Conservation (phyloP, 352 stramenopile genomes). For the Pythium rhizo-oryzae region DNA sequence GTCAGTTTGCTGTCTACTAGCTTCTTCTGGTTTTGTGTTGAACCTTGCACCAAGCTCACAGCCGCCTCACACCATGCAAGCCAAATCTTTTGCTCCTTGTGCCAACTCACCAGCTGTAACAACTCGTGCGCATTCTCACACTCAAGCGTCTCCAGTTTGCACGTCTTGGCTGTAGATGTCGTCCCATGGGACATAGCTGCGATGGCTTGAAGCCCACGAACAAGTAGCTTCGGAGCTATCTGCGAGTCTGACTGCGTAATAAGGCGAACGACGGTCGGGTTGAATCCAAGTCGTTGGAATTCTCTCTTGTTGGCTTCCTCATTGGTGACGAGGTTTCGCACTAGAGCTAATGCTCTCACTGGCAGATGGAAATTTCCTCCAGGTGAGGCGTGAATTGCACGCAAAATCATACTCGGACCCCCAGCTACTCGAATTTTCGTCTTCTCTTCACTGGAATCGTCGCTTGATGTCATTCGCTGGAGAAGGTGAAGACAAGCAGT, state of each 20-base stretch:
- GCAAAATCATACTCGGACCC: slow-evolving; percentile 48
- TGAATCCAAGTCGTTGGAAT: slow-evolving; percentile 55
- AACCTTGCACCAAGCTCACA: slow-evolving; percentile 43
- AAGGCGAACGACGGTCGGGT: slow-evolving; percentile 34
- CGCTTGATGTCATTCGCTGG: slow-evolving; percentile 45
- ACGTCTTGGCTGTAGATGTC: slow-evolving; percentile 32
- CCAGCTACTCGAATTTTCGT: slow-evolving; percentile 36
- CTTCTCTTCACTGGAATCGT: slow-evolving; percentile 36
- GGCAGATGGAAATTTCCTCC: slow-evolving; percentile 25
- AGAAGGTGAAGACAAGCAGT: slow-evolving; percentile 57
- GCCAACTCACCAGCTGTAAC: slow-evolving; percentile 29
- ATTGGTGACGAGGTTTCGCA: slow-evolving; percentile 50
- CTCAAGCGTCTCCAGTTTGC: slow-evolving; percentile 68
- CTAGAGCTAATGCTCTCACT: slow-evolving; percentile 41
- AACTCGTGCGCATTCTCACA: slow-evolving; percentile 48
- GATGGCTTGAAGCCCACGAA: slow-evolving; percentile 56
- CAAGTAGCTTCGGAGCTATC: slow-evolving; percentile 33
- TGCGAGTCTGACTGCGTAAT: not conserved
- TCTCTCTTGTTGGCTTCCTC: slow-evolving; percentile 55
- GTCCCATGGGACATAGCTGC: slow-evolving; percentile 47
- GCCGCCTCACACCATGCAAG: slow-evolving; percentile 52
- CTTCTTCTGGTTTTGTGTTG: slow-evolving; percentile 54
- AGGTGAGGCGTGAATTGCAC: slow-evolving; percentile 34
- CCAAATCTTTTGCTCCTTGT: slow-evolving; percentile 37
- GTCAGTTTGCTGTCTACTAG: slow-evolving; percentile 32